Base-by-base conservation (phyloP, 306 rosid genomes). In the Inga oerstediana region DNA sequence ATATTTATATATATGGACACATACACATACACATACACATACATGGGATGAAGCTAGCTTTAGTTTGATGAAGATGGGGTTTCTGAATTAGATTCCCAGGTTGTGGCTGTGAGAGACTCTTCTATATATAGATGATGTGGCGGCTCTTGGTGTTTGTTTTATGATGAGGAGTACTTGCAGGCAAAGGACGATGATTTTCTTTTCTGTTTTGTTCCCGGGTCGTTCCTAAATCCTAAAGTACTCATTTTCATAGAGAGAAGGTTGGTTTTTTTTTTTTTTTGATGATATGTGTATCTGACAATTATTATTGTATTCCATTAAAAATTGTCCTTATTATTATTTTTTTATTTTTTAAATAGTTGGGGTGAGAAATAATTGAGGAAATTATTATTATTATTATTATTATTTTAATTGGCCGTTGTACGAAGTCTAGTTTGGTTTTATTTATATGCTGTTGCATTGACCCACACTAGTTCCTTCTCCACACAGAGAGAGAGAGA, bases 391-490 rank as follows among this genome's bases (percentile, higher is more conserved):
- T 39, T 58, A 76, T 51, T 68, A 79, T 72, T 79, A 5, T 52
- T 52, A 6, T 56, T 56, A 37, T 39, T 39, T 58, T 58, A 58
- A 20, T 88, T 79, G 82, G 73, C 62, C 48, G 86, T 48, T 75
- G 69, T 49, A 88, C 35, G 90, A 91, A 91, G 88, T 83, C 88
- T 88, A 87, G 69, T 91, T 92, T 91, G 90, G 89, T 84, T 88
- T 90, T 90, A 92, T 91, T 90, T 90, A 89, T 87, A 91, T 79
- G 90, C 67, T 80, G 83, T 83, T 61, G 85, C 94, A 94, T 94
- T 96, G 98, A 94, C 99, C 91, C 91, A 59, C 66, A 59, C 66
- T 59, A 84, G 86, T 77, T 69, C 62, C 68, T 62, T 15, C 14
- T 22, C 1, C n/a, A 51, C 20, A 48, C 66, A 66, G 72, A 72